A percentile compares a stretch with the other conserved stretches of the same genome.
Conservation (phyloP, 495 filamentous ascomycete genomes). For the Aspergillus diversus region DNA sequence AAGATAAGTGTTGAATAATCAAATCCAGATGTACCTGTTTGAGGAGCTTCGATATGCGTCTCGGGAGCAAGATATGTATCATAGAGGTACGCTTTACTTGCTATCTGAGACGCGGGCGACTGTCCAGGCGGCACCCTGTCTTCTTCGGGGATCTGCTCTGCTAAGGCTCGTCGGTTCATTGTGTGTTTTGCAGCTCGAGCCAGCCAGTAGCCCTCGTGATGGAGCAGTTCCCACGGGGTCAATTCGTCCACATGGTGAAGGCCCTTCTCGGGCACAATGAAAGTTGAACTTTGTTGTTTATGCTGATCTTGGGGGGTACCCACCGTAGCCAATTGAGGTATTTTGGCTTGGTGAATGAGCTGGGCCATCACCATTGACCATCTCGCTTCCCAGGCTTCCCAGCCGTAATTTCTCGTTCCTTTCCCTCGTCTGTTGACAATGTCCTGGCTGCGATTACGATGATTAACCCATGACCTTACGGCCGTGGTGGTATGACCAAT, state of each 20-base stretch:
- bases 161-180: slow-evolving; percentile 60
- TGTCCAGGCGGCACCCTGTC: slow-evolving; percentile 69
- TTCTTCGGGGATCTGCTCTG: slow-evolving; percentile 71
- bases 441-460: slow-evolving; percentile 69
- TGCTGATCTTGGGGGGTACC: slow-evolving; percentile 25
- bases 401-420: slow-evolving; percentile 80
- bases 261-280: slow-evolving; percentile 68
- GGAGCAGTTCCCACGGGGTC: slow-evolving; percentile 77
- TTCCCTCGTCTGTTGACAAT: slow-evolving; percentile 81
- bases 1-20: slow-evolving; percentile 68
- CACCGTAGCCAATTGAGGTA: slow-evolving; percentile 42
- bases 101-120: slow-evolving; percentile 68
- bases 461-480: slow-evolving; percentile 73
- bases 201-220: slow-evolving; percentile 90
- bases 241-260: slow-evolving; percentile 65
- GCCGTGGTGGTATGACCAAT: slow-evolving; percentile 73
- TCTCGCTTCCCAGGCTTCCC: slow-evolving; percentile 84
- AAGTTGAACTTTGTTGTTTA: slow-evolving; percentile 46
- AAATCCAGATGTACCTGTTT: slow-evolving; percentile 54
- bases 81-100: slow-evolving; percentile 69
- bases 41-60: slow-evolving; percentile 70
- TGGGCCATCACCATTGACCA: slow-evolving; percentile 84
- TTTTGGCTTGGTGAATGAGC: slow-evolving; percentile 65
- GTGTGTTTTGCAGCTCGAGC: slow-evolving; percentile 69
- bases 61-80: slow-evolving; percentile 86